Conservation (phyloP, 1,284 basidiomycete genomes). For the Bjerkandera adusta region DNA sequence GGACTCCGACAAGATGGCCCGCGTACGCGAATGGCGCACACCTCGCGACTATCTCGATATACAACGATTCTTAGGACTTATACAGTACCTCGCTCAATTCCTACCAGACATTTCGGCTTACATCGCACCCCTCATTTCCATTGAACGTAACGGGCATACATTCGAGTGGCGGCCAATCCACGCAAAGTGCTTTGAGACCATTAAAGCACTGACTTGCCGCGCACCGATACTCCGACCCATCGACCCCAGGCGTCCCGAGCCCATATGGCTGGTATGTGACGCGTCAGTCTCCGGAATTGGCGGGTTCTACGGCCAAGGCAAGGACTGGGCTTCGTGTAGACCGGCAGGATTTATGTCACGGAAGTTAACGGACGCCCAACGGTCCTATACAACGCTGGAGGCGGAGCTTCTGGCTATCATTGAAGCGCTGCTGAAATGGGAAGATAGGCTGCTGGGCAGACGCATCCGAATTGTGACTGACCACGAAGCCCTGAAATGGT, state of each 20-base stretch:
- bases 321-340: conserved; percentile 33
- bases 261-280: conserved; percentile 44
- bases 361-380: conserved; percentile 40
- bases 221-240: conserved; percentile 34
- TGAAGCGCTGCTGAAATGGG: conserved; percentile 35
- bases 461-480: conserved; percentile 32
- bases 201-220: conserved; percentile 31
- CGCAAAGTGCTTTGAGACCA: conserved; percentile 32
- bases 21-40: conserved; percentile 20
- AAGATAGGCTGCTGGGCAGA: conserved; percentile 30
- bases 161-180: conserved; percentile 31
- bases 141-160: conserved; percentile 13
- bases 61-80: conserved; percentile 37
- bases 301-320: conserved; percentile 36
- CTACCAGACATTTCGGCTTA: conserved; percentile 36
- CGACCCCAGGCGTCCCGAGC: conserved; percentile 25
- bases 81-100: conserved; percentile 39
- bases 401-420: conserved; percentile 36
- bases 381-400: conserved; percentile 34
- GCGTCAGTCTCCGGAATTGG: conserved; percentile 37
- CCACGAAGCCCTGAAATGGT: conserved; percentile 34
- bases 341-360: conserved; percentile 39
- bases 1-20: conserved; percentile 26
- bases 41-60: conserved; percentile 36
- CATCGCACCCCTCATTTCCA: conserved; percentile 21